These are phyloP conservation scores for Lumnitzera racemosa DNA, from an alignment of 345 rosid genomes.

Conservation along the genomic window DNA sequence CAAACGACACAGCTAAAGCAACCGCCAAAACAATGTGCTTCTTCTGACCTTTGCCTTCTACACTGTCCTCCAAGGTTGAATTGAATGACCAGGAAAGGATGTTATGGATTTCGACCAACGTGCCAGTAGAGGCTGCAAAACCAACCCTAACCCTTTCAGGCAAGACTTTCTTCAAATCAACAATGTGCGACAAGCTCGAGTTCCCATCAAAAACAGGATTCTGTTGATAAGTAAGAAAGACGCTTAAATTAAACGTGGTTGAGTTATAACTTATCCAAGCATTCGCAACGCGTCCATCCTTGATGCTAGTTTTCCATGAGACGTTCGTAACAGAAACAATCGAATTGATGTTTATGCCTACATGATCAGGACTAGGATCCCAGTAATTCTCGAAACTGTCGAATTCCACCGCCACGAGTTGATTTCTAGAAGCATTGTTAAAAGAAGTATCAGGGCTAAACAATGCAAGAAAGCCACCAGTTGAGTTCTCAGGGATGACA, in stretches of 20 bases:
- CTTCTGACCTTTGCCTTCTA: constrained; percentile 1
- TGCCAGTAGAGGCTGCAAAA: constrained; percentile 48
- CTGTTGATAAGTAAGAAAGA: constrained; percentile 31
- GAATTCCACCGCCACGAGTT: constrained; percentile 45
- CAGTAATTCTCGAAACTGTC: constrained; percentile 31
- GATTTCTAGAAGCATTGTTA: constrained; percentile 8
- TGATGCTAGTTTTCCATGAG: constrained; percentile 31
- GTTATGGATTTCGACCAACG: constrained; percentile 24
- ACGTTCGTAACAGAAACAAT: constrained; percentile 24
- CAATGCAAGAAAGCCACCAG: constrained; percentile 37
- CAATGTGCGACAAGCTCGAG: constrained; percentile 22
- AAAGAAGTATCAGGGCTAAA: constrained; percentile 14
- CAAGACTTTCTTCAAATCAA: constrained; percentile 29
- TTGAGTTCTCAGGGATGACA: constrained; percentile 30
- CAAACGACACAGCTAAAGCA: constrained; percentile 14
- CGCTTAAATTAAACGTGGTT: constrained; percentile 36
- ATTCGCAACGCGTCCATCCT: constrained; percentile 26
- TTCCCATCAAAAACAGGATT: constrained; percentile 22
- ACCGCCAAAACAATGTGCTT: constrained; percentile 6
- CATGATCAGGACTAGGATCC: constrained; percentile 42
- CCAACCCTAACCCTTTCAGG: constrained; percentile 40
- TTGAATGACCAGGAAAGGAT: constrained; percentile 30
- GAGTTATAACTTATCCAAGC: constrained; percentile 51
- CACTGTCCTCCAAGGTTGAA: constrained; percentile 24
- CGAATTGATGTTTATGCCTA: constrained; percentile 49